Conservation (phyloP, 1,284 basidiomycete species). For the Amylostereum areolatum region DNA sequence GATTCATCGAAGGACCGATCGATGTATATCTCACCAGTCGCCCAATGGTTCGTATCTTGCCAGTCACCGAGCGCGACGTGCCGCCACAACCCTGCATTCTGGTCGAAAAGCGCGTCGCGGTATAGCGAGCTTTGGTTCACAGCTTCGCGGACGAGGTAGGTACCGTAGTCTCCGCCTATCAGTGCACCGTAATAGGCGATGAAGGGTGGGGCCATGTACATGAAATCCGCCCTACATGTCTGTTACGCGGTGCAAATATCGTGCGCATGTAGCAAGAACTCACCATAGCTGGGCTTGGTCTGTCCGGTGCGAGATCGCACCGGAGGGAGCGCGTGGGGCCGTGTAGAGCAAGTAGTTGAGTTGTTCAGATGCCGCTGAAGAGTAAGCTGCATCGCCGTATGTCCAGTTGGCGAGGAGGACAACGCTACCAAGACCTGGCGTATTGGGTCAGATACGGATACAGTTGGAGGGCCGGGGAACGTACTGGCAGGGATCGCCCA, state of each 20-base stretch:
- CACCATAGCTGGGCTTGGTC: conserved; percentile 21
- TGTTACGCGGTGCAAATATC: neutral
- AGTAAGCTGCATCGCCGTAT: neutral
- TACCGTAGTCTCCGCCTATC: conserved; percentile 16
- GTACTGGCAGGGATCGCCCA: neutral
- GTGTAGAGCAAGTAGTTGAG: conserved; percentile 12
- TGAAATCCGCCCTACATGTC: conserved; percentile 21
- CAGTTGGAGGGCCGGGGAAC: too few relatives aligned
- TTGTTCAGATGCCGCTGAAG: conserved; percentile 3
- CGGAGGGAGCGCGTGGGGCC: conserved; percentile 13
- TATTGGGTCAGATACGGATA: too few relatives aligned
- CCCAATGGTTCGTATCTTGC: conserved; percentile 25
- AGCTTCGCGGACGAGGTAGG: conserved; percentile 22
- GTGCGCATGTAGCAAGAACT: neutral
- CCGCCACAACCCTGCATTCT: conserved; percentile 18
- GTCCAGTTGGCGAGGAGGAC: conserved; percentile 11
- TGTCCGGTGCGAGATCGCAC: conserved; percentile 19
- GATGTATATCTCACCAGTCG: too few relatives aligned
- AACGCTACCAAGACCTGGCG: conserved; percentile 5
- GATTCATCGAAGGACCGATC: too few relatives aligned
- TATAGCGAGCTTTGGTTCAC: conserved; percentile 24
- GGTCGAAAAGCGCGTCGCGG: conserved; percentile 15
- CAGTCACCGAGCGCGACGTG: conserved; percentile 23
- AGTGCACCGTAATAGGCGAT: conserved; percentile 28
- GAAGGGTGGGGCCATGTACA: conserved; percentile 36